Evolutionary conservation across 129 eudicot genomes (phyloP).

Genomic region (Escallonia rubra): DNA sequence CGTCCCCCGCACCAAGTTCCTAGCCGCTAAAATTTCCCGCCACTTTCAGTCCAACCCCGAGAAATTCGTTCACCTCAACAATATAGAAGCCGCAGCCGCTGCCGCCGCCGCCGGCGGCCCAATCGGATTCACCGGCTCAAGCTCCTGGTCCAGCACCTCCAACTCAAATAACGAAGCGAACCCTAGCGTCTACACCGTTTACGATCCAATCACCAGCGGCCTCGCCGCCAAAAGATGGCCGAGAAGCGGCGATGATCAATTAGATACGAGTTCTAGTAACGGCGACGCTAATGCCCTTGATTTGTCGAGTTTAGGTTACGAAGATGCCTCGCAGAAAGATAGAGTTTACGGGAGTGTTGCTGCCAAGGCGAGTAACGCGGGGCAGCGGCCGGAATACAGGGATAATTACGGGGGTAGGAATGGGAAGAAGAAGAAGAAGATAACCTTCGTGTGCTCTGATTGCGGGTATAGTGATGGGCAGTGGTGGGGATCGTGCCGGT

Average conservation of each 20-base stretch:
- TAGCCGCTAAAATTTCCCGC: conserved; percentile 25
- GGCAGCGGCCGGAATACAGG: conserved; percentile 9
- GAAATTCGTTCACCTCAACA: conserved; percentile 23
- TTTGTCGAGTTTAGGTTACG: conserved; percentile 8
- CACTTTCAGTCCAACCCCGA: conserved; percentile 18
- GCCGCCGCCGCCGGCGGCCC: neutral
- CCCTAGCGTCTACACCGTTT: conserved; percentile 24
- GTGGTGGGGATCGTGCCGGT: conserved; percentile 89
- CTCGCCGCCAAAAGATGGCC: conserved; percentile 20
- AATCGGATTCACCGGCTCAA: conserved; percentile 4
- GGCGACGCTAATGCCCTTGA: neutral
- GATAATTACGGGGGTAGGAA: conserved; percentile 16
- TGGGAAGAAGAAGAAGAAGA: conserved; percentile 41
- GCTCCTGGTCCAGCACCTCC: neutral
- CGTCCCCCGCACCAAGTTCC: conserved; percentile 8
- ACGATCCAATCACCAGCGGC: conserved; percentile 44
- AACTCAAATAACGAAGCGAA: conserved; percentile 1
- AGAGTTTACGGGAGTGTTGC: conserved; percentile 22
- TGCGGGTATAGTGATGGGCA: conserved; percentile 82
- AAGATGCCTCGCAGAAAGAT: conserved; percentile 18
- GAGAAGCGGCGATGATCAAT: neutral
- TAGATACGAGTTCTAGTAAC: neutral
- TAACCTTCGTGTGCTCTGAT: conserved; percentile 55
- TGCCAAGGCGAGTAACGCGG: conserved; percentile 5
- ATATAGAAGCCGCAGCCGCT: conserved; percentile 5